Percentiles rank a stretch among this genome's conserved stretches.
These are phyloP conservation scores for Rhynchosporium graminicola DNA, from an alignment of 2,329 filamentous ascomycete genomes.

Conservation along the genomic window DNA sequence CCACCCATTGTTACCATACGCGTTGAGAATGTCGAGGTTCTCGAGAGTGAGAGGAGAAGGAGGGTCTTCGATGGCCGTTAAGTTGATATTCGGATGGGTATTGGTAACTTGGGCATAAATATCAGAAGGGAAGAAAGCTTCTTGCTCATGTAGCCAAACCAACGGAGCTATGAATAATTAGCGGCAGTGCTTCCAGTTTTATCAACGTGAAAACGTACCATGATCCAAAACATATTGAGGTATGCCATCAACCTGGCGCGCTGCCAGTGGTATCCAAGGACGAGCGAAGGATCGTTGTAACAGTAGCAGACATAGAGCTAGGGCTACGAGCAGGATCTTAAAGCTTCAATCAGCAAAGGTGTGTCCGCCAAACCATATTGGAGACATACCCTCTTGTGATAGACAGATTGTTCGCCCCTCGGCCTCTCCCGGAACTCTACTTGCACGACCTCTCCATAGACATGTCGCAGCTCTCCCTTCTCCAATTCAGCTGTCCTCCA, in stretches of 20 bases:
- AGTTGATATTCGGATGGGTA: conserved; percentile 48
- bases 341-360: conserved; percentile 9
- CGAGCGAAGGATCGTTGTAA: conserved; percentile 23
- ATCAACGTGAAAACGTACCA: conserved; percentile 40
- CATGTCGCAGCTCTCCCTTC: conserved; percentile 24
- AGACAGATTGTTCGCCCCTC: conserved; percentile 18
- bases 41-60: conserved; percentile 47
- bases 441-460: conserved; percentile 6
- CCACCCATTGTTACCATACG: conserved; percentile 42
- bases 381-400: conserved; percentile 24
- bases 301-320: conserved; percentile 27
- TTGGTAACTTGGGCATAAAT: conserved; percentile 49
- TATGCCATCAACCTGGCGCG: conserved; percentile 37
- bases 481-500: conserved; percentile 23
- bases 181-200: not conserved
- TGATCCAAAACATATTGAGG: conserved; percentile 49
- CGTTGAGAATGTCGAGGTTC: conserved; percentile 51
- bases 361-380: not conserved
- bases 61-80: conserved; percentile 42
- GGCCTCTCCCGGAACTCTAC: conserved; percentile 1
- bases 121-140: conserved; percentile 52
- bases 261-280: conserved; percentile 12
- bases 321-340: conserved; percentile 24
- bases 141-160: conserved; percentile 51
- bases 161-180: conserved; percentile 47